Conservation (phyloP, 331 rosid species). For the Acacia pycnantha region DNA sequence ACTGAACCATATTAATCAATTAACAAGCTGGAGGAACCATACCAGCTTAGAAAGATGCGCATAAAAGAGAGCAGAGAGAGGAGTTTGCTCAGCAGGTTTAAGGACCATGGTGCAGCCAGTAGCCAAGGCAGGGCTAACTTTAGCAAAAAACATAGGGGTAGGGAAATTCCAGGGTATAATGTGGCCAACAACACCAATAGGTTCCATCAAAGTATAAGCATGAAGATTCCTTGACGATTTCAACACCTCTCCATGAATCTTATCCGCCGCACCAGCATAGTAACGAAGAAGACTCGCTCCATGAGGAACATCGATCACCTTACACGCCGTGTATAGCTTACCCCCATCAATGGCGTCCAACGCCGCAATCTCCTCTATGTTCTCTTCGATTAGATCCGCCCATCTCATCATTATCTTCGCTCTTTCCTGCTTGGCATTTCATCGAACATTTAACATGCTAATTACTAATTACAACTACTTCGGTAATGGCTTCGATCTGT, state of each 20-base stretch:
- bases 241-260: slow-evolving; percentile 74
- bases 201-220: slow-evolving; percentile 68
- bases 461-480: neutral
- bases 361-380: slow-evolving; percentile 64
- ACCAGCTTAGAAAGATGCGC: slow-evolving; percentile 89
- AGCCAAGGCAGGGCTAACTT: slow-evolving; percentile 73
- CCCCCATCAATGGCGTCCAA: slow-evolving; percentile 82
- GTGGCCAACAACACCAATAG: slow-evolving; percentile 85
- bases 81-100: slow-evolving; percentile 91
- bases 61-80: slow-evolving; percentile 74
- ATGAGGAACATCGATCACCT: slow-evolving; percentile 56
- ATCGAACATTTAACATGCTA: slow-evolving; percentile 2
- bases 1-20: neutral
- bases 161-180: slow-evolving; percentile 95
- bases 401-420: slow-evolving; percentile 73
- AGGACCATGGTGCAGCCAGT: slow-evolving; percentile 87
- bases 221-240: slow-evolving; percentile 65
- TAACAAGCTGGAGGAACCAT: slow-evolving; percentile 4
- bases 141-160: slow-evolving; percentile 46
- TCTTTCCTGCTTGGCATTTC: slow-evolving; percentile 54
- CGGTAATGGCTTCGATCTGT: too few species aligned
- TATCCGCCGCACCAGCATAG: slow-evolving; percentile 94
- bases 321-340: slow-evolving; percentile 42
- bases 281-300: slow-evolving; percentile 51
- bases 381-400: slow-evolving; percentile 60